Evolutionary conservation across 2,329 filamentous ascomycete species (phyloP).

Genomic region (Didymellaceae sp.): DNA sequence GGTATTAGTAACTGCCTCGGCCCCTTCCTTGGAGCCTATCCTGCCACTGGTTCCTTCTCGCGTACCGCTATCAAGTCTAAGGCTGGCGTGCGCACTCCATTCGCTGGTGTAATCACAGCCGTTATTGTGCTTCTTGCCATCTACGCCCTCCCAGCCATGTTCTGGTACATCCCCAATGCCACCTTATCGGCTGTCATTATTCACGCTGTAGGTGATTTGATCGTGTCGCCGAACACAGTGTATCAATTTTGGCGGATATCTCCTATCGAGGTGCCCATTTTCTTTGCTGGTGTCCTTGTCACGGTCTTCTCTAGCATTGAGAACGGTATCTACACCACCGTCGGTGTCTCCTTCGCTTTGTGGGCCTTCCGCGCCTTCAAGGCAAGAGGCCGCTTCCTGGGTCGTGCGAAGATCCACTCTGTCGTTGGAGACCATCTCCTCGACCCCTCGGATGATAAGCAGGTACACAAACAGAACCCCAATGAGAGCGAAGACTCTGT

Average conservation of each 20-base stretch:
- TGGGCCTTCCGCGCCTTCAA: slow-evolving; percentile 85
- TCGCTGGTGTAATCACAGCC: slow-evolving; percentile 88
- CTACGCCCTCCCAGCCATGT: slow-evolving; percentile 85
- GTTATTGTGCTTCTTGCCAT: slow-evolving; percentile 86
- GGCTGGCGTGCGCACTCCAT: slow-evolving; percentile 88
- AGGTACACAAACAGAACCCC: slow-evolving; percentile 29
- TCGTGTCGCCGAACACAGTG: slow-evolving; percentile 87
- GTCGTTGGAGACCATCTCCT: slow-evolving; percentile 75
- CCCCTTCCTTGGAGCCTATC: slow-evolving; percentile 89
- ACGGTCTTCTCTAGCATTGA: slow-evolving; percentile 90
- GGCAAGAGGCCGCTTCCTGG: slow-evolving; percentile 83
- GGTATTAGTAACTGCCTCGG: slow-evolving; percentile 87
- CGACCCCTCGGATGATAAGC: slow-evolving; percentile 56
- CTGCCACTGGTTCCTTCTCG: slow-evolving; percentile 93
- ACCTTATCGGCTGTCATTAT: slow-evolving; percentile 89
- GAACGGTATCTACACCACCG: slow-evolving; percentile 88
- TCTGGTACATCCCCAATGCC: slow-evolving; percentile 90
- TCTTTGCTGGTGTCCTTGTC: slow-evolving; percentile 90
- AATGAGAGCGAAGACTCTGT: slow-evolving; percentile 53
- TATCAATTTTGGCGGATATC: slow-evolving; percentile 97
- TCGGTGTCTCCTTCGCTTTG: slow-evolving; percentile 76
- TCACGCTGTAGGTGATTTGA: slow-evolving; percentile 90
- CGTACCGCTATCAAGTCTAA: slow-evolving; percentile 97
- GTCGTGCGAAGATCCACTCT: slow-evolving; percentile 83
- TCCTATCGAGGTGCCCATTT: slow-evolving; percentile 87